Evolutionary conservation across 805 yeast genomes (phyloP).

Genomic region (Saturnispora dispora): DNA sequence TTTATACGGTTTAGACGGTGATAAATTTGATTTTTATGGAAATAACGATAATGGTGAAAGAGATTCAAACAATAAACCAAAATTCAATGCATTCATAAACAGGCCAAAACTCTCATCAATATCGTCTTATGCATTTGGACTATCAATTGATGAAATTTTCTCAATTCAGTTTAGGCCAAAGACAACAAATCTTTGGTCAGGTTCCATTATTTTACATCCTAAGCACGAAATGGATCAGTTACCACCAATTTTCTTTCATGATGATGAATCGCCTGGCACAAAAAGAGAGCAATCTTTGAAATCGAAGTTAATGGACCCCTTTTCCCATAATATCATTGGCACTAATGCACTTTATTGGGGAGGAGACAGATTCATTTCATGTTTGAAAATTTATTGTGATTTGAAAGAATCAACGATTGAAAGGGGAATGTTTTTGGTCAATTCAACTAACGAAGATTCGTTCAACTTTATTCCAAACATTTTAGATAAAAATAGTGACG

Average conservation of each 20-base stretch:
- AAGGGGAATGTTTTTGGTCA: slow-evolving; percentile 61
- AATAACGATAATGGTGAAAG: not conserved
- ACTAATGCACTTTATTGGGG: slow-evolving; percentile 73
- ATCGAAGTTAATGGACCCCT: slow-evolving; percentile 65
- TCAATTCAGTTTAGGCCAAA: slow-evolving; percentile 82
- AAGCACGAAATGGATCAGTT: slow-evolving; percentile 48
- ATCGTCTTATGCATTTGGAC: slow-evolving; percentile 60
- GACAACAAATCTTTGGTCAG: slow-evolving; percentile 84
- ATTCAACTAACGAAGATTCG: slow-evolving; percentile 64
- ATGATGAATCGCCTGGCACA: slow-evolving; percentile 75
- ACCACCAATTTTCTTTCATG: slow-evolving; percentile 90
- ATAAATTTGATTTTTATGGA: slow-evolving; percentile 18
- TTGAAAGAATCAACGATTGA: slow-evolving; percentile 66
- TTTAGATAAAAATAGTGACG: slow-evolving; percentile 24
- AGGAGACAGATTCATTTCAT: slow-evolving; percentile 64
- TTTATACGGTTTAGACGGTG: slow-evolving; percentile 31
- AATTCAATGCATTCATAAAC: slow-evolving; percentile 31
- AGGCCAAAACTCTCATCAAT: slow-evolving; percentile 45
- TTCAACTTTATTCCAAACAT: slow-evolving; percentile 47
- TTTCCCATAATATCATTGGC: slow-evolving; percentile 41
- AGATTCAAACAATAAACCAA: slow-evolving; percentile 16
- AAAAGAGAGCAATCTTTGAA: slow-evolving; percentile 48
- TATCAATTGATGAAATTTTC: slow-evolving; percentile 51
- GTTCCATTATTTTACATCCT: slow-evolving; percentile 71
- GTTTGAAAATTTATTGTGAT: slow-evolving; percentile 45